These are phyloP conservation scores for Eucalyptus pumila DNA, from an alignment of 345 rosid genomes.

Conservation along the genomic window DNA sequence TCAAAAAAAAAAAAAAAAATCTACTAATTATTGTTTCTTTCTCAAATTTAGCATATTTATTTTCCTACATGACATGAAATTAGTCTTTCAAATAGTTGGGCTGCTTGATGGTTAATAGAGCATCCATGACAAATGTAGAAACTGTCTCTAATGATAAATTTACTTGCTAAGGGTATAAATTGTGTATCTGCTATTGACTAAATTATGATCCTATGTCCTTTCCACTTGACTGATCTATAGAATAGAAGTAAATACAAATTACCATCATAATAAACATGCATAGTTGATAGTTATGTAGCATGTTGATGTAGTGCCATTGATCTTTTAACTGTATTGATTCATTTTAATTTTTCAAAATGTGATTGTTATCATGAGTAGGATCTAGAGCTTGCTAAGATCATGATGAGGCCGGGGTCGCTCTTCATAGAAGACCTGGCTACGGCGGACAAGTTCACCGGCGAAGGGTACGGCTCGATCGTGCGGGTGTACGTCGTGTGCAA, in stretches of 20 bases:
- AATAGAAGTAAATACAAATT: not conserved
- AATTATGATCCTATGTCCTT: fast-evolving
- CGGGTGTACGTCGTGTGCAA: conserved; percentile 1
- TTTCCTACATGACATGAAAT: not conserved
- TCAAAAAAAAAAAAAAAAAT: not conserved
- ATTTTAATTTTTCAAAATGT: not conserved
- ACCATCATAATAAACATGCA: not conserved
- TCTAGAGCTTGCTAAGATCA: conserved; percentile 18
- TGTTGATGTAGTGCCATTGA: too few relatives aligned
- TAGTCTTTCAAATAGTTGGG: not conserved
- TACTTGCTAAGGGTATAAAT: too few relatives aligned
- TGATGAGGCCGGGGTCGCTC: conserved; percentile 23
- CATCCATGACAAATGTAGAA: not conserved
- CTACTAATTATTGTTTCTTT: too few relatives aligned
- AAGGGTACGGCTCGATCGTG: conserved; percentile 1
- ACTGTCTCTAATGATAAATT: too few relatives aligned
- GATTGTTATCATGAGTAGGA: conserved; percentile 1
- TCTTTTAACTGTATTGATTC: too few relatives aligned
- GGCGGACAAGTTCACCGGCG: conserved; percentile 3
- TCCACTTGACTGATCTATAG: not conserved
- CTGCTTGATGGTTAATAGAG: not conserved
- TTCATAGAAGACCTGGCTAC: conserved; percentile 9
- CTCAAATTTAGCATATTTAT: too few relatives aligned
- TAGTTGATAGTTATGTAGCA: too few relatives aligned
- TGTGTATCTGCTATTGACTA: not conserved